Evolutionary conservation across 805 yeast genomes (phyloP).

Genomic region (Lachancea waltii): DNA sequence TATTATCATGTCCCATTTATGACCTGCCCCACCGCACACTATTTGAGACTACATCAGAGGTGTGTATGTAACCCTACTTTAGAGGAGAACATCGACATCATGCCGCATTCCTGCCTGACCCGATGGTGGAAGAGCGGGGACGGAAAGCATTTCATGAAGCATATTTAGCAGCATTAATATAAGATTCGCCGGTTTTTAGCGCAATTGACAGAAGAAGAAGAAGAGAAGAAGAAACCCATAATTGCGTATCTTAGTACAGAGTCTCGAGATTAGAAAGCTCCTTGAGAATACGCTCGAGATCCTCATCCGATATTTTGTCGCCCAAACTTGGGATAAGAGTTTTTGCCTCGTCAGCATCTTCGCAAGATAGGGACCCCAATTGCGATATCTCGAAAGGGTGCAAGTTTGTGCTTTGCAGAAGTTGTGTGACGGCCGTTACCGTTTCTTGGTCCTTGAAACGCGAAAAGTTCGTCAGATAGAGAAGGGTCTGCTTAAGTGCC

Average conservation of each 20-base stretch:
- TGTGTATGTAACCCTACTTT: constrained; percentile 53
- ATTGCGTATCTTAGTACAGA: constrained; percentile 34
- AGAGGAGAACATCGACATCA: constrained; percentile 38
- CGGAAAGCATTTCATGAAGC: constrained; percentile 26
- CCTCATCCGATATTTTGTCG: constrained; percentile 77
- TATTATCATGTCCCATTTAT: constrained; percentile 67
- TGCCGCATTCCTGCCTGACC: constrained; percentile 54
- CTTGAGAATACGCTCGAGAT: constrained; percentile 77
- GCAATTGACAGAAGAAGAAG: no score
- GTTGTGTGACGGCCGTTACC: constrained; percentile 85
- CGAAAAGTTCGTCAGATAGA: constrained; percentile 77
- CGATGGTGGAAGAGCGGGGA: constrained; percentile 78
- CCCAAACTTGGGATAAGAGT: constrained; percentile 84
- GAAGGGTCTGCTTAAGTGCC: constrained; percentile 85
- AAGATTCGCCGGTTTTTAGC: neutral
- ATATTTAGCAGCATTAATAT: neutral
- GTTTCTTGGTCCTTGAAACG: constrained; percentile 90
- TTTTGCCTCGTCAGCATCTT: constrained; percentile 95
- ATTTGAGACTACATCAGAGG: constrained; percentile 45
- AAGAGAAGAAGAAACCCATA: no score
- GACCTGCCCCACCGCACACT: constrained; percentile 51
- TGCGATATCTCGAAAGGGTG: constrained; percentile 97
- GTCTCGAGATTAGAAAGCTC: constrained; percentile 69
- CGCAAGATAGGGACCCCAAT: constrained; percentile 80
- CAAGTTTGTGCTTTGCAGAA: constrained; percentile 63